Evolutionary conservation across 495 filamentous ascomycete species (phyloP).

Genomic region (Alectoria sarmentosa): DNA sequence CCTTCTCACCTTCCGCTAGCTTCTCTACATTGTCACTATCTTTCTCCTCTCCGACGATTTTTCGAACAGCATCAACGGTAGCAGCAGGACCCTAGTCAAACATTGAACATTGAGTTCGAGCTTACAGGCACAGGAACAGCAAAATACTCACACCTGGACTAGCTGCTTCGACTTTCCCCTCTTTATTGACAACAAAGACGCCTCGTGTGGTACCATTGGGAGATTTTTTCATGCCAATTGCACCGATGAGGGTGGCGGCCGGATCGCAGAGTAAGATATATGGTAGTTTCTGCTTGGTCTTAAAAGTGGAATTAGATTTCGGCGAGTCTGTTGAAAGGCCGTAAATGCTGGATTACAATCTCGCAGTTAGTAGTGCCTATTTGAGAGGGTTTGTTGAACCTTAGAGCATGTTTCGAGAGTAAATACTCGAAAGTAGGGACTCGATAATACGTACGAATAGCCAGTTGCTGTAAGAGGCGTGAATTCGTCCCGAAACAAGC

Average conservation of each 20-base stretch:
- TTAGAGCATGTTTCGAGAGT: no score
- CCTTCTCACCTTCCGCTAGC: constrained; percentile 8
- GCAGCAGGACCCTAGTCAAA: constrained; percentile 35
- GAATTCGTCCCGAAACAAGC: constrained; percentile 83
- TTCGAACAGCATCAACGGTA: constrained; percentile 42
- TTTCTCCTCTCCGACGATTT: constrained; percentile 23
- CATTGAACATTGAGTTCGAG: not conserved
- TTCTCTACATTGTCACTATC: constrained; percentile 1
- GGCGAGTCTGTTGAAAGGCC: constrained; percentile 81
- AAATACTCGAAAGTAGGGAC: no score
- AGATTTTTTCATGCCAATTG: constrained; percentile 68
- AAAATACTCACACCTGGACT: constrained; percentile 32
- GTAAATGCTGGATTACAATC: constrained; percentile 47
- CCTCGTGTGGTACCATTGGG: constrained; percentile 74
- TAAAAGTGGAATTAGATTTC: constrained; percentile 86
- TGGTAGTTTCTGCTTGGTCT: constrained; percentile 78
- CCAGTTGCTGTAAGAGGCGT: constrained; percentile 69
- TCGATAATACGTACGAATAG: constrained; percentile 36
- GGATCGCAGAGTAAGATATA: constrained; percentile 87
- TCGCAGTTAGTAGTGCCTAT: no score
- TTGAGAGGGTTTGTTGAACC: no score
- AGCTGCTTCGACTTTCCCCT: constrained; percentile 38
- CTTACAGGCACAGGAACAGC: not conserved
- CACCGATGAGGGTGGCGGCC: constrained; percentile 58
- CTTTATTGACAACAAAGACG: constrained; percentile 80